phyloP scores from a whole-genome alignment of 495 filamentous ascomycete genomes.

The Halenospora varia region DNA sequence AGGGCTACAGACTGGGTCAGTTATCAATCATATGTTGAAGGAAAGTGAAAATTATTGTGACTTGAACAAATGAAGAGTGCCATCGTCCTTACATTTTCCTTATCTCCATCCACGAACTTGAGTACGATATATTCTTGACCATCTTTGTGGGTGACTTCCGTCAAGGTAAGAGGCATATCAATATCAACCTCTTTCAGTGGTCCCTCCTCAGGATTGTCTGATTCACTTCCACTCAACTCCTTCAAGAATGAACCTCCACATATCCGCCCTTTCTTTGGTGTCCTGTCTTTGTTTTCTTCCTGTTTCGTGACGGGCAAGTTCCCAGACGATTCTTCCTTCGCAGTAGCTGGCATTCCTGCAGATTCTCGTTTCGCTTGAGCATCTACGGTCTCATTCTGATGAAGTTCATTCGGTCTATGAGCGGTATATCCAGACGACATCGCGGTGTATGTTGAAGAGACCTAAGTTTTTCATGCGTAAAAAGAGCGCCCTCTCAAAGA shows the following conservation, averaged over 20 bases:
- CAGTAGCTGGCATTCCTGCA: not conserved
- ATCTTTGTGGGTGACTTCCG: constrained; percentile 28
- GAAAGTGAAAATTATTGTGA: no score
- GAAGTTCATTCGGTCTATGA: no score
- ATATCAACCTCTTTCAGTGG: constrained; percentile 37
- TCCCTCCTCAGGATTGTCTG: constrained; percentile 18
- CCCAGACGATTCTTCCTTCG: not conserved
- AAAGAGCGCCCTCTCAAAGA: no score
- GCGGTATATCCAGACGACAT: no score
- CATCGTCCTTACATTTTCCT: constrained; percentile 27
- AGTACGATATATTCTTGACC: constrained; percentile 34
- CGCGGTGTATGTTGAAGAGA: not conserved
- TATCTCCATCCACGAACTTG: constrained; percentile 36
- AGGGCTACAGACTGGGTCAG: no score
- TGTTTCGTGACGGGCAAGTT: constrained; percentile 4
- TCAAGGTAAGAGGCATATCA: constrained; percentile 38
- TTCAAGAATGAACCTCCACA: constrained; percentile 34
- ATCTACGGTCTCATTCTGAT: not conserved
- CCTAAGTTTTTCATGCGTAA: not conserved
- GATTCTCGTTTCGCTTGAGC: not conserved
- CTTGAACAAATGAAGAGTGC: no score
- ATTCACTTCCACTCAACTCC: constrained; percentile 19
- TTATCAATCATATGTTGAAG: no score
- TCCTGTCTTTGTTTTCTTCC: constrained; percentile 6
- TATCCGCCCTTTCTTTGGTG: constrained; percentile 26